Conservation (phyloP, 768 basidiomycete species). For the Termitomyces sp. region DNA sequence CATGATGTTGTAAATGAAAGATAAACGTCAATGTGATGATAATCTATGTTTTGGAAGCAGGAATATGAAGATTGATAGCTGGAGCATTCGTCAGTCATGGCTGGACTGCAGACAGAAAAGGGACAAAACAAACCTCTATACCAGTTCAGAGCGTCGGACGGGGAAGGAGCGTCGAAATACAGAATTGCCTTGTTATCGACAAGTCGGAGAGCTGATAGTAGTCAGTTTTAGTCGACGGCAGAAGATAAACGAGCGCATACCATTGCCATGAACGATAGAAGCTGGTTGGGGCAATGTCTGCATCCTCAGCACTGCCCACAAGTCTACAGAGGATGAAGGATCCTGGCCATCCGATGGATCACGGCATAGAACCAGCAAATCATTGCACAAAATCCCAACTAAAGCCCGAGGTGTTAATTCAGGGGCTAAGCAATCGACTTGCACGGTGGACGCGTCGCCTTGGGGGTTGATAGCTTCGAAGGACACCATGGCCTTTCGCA, state of each 20-base stretch:
- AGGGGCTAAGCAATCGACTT: conserved; percentile 87
- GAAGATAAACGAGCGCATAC: conserved; percentile 27
- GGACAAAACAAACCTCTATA: conserved; percentile 60
- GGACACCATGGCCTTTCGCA: conserved; percentile 75
- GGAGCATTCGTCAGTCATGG: conserved; percentile 6
- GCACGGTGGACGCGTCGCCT: conserved; percentile 74
- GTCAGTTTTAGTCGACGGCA: conserved; percentile 3
- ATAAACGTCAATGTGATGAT: conserved; percentile 6
- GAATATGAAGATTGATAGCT: conserved; percentile 91
- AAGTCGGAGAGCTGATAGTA: conserved; percentile 61
- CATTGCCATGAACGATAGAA: conserved; percentile 83
- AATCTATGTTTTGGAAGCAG: conserved; percentile 67
- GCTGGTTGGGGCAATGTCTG: conserved; percentile 89
- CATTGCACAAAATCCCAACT: conserved; percentile 85
- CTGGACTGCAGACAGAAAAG: background rate
- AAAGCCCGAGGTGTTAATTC: conserved; percentile 77
- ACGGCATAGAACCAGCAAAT: conserved; percentile 86
- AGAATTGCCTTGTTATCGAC: conserved; percentile 91
- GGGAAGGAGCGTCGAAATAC: conserved; percentile 81
- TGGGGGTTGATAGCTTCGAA: conserved; percentile 78
- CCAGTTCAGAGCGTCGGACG: conserved; percentile 85
- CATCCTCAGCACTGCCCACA: conserved; percentile 98
- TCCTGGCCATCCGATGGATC: conserved; percentile 82
- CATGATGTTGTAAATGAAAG: conserved; percentile 13
- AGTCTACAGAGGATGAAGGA: conserved; percentile 66